Evolutionary conservation across 164 flowering plant genomes (phyloP).

Genomic region (Magnolia kwangsiensis): DNA sequence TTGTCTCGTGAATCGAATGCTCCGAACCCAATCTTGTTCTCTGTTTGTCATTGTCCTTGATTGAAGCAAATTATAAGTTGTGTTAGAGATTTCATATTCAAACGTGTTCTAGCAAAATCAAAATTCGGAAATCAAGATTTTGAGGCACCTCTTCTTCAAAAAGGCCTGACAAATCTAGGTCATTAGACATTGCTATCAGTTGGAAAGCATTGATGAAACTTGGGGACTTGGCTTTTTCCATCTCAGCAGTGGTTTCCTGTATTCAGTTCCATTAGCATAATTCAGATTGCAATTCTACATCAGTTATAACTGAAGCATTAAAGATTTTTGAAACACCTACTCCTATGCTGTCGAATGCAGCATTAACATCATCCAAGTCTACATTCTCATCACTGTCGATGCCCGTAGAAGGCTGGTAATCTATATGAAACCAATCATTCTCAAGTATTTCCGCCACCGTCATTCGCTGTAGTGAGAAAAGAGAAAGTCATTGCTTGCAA

Average conservation of each 20-base stretch:
- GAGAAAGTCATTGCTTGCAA: slow-evolving; percentile 7
- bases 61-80: slow-evolving; percentile 1
- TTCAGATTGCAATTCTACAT: neutral
- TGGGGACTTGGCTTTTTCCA: slow-evolving; percentile 18
- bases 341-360: slow-evolving; percentile 38
- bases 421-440: slow-evolving; percentile 58
- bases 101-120: neutral
- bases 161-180: slow-evolving; percentile 45
- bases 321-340: slow-evolving; percentile 24
- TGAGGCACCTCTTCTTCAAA: slow-evolving; percentile 48
- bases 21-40: slow-evolving; percentile 54
- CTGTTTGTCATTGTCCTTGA: slow-evolving; percentile 46
- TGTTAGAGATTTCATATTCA: neutral
- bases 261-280: slow-evolving; percentile 3
- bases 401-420: slow-evolving; percentile 40
- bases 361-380: slow-evolving; percentile 40
- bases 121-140: slow-evolving; percentile 1
- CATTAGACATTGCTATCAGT: slow-evolving; percentile 43
- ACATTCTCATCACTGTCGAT: slow-evolving; percentile 27
- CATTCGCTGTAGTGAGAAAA: slow-evolving; percentile 40
- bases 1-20: slow-evolving; percentile 51
- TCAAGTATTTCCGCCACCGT: slow-evolving; percentile 56
- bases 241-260: slow-evolving; percentile 22
- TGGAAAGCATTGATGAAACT: slow-evolving; percentile 47
- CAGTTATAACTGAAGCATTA: no score